Evolutionary conservation across 768 basidiomycete species (phyloP).

Genomic region (Kwoniella dejecticola): DNA sequence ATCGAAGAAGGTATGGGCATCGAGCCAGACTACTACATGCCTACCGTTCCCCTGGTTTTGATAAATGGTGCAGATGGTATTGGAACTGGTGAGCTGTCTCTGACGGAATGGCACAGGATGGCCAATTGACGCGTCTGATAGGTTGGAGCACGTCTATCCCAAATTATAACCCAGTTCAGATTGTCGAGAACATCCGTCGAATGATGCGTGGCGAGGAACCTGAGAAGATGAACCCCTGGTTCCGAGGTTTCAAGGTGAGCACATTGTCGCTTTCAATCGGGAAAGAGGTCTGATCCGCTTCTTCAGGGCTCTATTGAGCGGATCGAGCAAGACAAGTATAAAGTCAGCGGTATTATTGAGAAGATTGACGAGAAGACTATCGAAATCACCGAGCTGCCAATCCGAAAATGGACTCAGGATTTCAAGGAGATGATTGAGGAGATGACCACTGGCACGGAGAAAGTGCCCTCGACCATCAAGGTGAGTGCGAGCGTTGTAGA

Average conservation of each 20-base stretch:
- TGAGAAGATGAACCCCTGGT: conserved; percentile 91
- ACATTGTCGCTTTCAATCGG: background rate
- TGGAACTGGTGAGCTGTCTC: conserved; percentile 71
- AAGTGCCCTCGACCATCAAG: conserved; percentile 78
- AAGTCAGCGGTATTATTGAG: conserved; percentile 70
- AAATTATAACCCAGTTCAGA: conserved; percentile 86
- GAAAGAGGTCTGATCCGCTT: background rate
- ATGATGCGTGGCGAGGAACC: conserved; percentile 83
- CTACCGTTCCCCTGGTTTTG: conserved; percentile 81
- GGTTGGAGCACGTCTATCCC: conserved; percentile 96
- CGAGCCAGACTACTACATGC: conserved; percentile 94
- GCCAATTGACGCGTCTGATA: conserved; percentile 46
- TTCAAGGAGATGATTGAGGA: conserved; percentile 90
- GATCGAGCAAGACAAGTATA: conserved; percentile 68
- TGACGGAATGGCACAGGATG: background rate
- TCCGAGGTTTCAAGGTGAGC: conserved; percentile 76
- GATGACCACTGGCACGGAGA: conserved; percentile 75
- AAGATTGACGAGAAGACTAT: conserved; percentile 86
- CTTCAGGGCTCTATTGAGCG: conserved; percentile 77
- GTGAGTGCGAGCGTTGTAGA: conserved; percentile 52
- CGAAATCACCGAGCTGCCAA: conserved; percentile 91
- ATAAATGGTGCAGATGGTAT: conserved; percentile 97
- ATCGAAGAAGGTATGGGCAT: conserved; percentile 82
- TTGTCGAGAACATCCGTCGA: conserved; percentile 81
- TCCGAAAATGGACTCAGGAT: conserved; percentile 89